phyloP scores from a whole-genome alignment of 768 basidiomycete genomes.

The Lactarius pseudohatsudake region DNA sequence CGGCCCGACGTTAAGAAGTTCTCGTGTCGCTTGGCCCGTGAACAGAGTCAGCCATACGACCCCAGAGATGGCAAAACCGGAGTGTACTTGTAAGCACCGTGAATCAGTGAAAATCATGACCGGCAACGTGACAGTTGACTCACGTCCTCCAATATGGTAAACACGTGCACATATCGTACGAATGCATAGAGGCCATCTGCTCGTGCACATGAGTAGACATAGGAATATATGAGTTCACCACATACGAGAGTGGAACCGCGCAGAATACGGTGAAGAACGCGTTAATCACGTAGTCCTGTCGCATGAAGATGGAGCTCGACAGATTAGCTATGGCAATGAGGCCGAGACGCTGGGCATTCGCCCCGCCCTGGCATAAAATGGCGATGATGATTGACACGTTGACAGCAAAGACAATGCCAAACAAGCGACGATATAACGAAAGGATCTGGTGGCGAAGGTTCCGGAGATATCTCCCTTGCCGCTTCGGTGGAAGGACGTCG shows the following conservation, averaged over 20 bases:
- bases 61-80: conserved; percentile 56
- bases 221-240: conserved; percentile 29
- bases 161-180: conserved; percentile 55
- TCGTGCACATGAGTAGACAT: conserved; percentile 17
- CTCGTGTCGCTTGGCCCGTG: conserved; percentile 51
- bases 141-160: conserved; percentile 56
- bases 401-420: conserved; percentile 50
- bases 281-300: conserved; percentile 58
- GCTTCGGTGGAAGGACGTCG: conserved; percentile 51
- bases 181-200: conserved; percentile 55
- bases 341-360: conserved; percentile 37
- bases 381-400: conserved; percentile 52
- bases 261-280: conserved; percentile 54
- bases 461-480: conserved; percentile 46
- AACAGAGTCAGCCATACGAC: conserved; percentile 53
- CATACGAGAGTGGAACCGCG: conserved; percentile 50
- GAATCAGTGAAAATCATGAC: neutral
- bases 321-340: conserved; percentile 46
- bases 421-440: conserved; percentile 55
- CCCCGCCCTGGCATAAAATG: conserved; percentile 37
- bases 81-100: conserved; percentile 41
- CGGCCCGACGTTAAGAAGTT: conserved; percentile 41
- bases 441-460: conserved; percentile 57
- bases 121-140: conserved; percentile 20
- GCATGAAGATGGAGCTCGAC: conserved; percentile 44